phyloP scores from a whole-genome alignment of 2,329 filamentous ascomycete genomes.

The Pezicula rhizophila region DNA sequence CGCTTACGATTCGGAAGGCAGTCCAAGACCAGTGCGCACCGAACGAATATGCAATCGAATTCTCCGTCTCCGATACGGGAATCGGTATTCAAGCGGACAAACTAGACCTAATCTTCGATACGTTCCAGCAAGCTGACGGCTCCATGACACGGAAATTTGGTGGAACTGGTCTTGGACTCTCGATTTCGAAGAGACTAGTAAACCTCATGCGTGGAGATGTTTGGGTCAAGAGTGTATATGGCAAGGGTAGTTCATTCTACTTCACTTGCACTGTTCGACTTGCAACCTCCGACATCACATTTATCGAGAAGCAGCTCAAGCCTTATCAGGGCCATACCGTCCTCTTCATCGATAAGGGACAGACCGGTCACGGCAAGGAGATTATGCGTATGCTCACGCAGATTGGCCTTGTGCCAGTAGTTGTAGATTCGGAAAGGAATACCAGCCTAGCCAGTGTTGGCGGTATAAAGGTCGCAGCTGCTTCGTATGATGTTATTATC shows the following conservation, averaged over 20 bases:
- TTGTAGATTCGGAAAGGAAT: conserved; percentile 75
- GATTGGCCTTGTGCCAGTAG: conserved; percentile 74
- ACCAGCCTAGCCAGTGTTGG: conserved; percentile 46
- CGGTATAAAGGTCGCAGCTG: conserved; percentile 37
- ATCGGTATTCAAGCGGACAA: conserved; percentile 96
- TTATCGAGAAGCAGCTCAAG: conserved; percentile 75
- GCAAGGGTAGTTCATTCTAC: conserved; percentile 88
- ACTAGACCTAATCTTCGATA: conserved; percentile 95
- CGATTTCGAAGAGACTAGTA: conserved; percentile 90
- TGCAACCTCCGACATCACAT: conserved; percentile 69
- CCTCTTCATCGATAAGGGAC: conserved; percentile 87
- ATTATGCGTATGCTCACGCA: conserved; percentile 72
- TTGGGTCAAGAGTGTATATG: conserved; percentile 90
- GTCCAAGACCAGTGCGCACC: conserved; percentile 57
- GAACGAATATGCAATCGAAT: conserved; percentile 89
- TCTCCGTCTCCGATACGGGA: conserved; percentile 90
- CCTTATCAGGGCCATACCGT: conserved; percentile 93
- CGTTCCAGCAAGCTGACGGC: conserved; percentile 96
- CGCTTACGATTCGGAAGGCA: conserved; percentile 78
- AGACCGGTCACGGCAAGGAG: conserved; percentile 69
- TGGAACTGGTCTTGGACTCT: conserved; percentile 86
- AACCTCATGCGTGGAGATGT: conserved; percentile 95
- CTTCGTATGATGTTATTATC: conserved; percentile 84
- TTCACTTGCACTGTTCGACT: conserved; percentile 91
- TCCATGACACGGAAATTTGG: conserved; percentile 95